Evolutionary conservation across 805 yeast species (phyloP).

Genomic region (Candida ulmi): DNA sequence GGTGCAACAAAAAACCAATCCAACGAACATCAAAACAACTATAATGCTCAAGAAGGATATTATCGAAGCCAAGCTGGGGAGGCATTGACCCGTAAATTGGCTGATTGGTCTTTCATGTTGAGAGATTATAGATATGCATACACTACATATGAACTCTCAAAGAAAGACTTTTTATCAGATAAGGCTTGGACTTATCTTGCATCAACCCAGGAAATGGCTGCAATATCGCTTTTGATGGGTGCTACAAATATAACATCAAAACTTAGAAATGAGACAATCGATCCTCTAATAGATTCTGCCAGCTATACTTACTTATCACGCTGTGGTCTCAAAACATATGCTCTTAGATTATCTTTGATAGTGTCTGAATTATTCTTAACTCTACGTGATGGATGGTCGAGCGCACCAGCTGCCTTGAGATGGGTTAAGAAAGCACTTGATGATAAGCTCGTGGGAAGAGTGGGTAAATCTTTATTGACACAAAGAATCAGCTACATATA

Average conservation of each 20-base stretch:
- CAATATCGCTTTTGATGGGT: constrained; percentile 63
- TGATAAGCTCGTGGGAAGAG: constrained; percentile 39
- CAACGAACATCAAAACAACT: constrained; percentile 28
- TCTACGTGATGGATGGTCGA: constrained; percentile 35
- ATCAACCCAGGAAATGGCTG: constrained; percentile 84
- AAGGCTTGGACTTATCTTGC: constrained; percentile 81
- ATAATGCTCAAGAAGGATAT: constrained; percentile 46
- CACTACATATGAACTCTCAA: constrained; percentile 74
- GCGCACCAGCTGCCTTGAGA: constrained; percentile 36
- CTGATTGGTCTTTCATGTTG: constrained; percentile 91
- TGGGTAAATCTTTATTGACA: constrained; percentile 45
- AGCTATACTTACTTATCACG: constrained; percentile 72
- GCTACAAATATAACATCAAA: constrained; percentile 36
- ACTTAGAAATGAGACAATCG: constrained; percentile 37
- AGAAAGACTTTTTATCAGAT: constrained; percentile 70
- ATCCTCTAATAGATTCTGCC: constrained; percentile 54
- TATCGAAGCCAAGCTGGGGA: constrained; percentile 64
- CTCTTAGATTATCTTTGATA: constrained; percentile 60
- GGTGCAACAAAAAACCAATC: constrained; percentile 17
- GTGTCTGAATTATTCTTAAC: constrained; percentile 63
- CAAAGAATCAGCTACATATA: constrained; percentile 53
- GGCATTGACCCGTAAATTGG: constrained; percentile 71
- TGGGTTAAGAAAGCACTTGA: constrained; percentile 40
- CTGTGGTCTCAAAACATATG: constrained; percentile 61
- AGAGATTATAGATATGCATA: constrained; percentile 83